Base-by-base conservation (phyloP, 1,284 basidiomycete species). In the Prillingera fragicola region DNA sequence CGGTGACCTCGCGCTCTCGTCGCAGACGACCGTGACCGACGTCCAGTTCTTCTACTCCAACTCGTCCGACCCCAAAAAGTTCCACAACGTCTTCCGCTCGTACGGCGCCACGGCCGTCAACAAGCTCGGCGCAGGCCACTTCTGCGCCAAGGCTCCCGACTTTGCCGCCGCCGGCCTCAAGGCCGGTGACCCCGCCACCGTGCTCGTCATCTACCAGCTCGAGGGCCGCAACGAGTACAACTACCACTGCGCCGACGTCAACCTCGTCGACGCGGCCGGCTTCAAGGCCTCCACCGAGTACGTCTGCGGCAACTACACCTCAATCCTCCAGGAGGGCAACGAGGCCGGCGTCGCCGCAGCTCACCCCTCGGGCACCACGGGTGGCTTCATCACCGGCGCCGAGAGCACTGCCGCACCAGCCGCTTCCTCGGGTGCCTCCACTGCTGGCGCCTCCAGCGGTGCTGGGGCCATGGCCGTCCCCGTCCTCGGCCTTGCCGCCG, bases 221-320 rank as follows among this genome's bases (percentile, higher is more conserved):
- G 50, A 51, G 38, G 50, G 50, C 5, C 35, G 39, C 17, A 28
- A 26, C 36, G 32, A 45, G 13, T 47, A 50, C 41, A 53, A 47
- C 45, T 62, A 58, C 50, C 43, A 51, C 21, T 64, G 62, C 26
- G 60, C 62, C 39, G 62, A 64, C 36, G 43, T 64, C 34, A 52
- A 36, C n/a, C 45, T 60, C 12, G 54, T 57, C 23, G 46, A 42
- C 2, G 24, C 43, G 7, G 29, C 29, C 29, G 29, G 29, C 14
- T 31, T 31, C 29, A 46, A 39, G 31, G 36, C 48, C 5, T 56
- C 45, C 12, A 29, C 26, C n/a, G 22, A 33, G 6, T 50, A 50
- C 38, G 38, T 45, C 33, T 58, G 57, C 34, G 53, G 53, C 19
- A 59, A 59, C 42, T 45, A 47, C 38, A n/a, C n/a, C 9, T 35